Percentiles rank a stretch among this genome's conserved stretches.
Conservation (phyloP, 257 asterid species). For the Oldenlandia corymbosa region DNA sequence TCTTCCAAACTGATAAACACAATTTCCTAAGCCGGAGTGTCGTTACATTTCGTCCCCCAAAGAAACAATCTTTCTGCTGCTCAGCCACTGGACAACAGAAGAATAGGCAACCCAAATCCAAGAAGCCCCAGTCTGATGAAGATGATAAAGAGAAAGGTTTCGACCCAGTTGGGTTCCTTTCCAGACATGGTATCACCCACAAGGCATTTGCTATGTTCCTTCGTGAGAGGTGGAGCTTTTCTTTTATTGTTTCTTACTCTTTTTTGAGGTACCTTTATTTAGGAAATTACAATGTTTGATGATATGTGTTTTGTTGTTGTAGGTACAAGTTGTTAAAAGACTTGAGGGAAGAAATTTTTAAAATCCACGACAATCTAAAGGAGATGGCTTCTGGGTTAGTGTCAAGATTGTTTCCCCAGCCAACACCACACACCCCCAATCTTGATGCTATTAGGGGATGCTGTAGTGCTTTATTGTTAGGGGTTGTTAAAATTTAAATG, state of each 20-base stretch:
- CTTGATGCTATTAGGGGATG: not conserved
- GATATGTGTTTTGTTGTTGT: conserved; percentile 16
- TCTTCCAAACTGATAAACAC: conserved; percentile 9
- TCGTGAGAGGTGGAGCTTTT: conserved; percentile 67
- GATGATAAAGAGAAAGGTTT: conserved; percentile 36
- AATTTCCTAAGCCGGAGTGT: not conserved
- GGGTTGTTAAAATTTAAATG: conserved; percentile 10
- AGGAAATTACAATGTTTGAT: conserved; percentile 7
- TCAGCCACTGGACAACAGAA: conserved; percentile 20
- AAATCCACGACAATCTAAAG: conserved; percentile 44
- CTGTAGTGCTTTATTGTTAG: not conserved
- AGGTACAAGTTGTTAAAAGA: conserved; percentile 86
- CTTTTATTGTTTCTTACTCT: not conserved
- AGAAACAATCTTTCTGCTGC: conserved; percentile 25
- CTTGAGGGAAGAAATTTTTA: conserved; percentile 60
- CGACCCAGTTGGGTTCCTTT: conserved; percentile 88
- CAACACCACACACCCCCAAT: too few relatives aligned
- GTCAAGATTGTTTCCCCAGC: too few relatives aligned
- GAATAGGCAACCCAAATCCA: conserved; percentile 5
- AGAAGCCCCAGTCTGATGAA: conserved; percentile 15
- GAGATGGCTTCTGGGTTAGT: conserved; percentile 90
- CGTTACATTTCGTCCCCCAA: conserved; percentile 8
- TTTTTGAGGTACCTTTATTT: conserved; percentile 7
- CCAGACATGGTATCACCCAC: conserved; percentile 54
- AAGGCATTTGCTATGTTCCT: conserved; percentile 78